Conservation (phyloP, 2,329 filamentous ascomycete species). For the Trichoderma sp. region DNA sequence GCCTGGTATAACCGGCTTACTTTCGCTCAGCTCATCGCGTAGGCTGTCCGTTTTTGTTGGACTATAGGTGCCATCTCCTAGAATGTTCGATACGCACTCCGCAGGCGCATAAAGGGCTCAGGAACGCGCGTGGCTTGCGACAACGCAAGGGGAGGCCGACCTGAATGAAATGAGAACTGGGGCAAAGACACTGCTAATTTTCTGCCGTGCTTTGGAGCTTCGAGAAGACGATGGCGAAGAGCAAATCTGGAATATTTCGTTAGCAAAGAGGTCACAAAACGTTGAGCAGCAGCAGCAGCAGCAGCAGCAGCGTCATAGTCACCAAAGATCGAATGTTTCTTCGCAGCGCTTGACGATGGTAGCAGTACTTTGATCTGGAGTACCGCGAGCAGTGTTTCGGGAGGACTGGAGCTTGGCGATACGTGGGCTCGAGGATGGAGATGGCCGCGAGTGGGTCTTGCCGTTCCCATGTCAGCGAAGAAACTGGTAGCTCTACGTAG, state of each 20-base stretch:
- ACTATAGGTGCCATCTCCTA: background rate
- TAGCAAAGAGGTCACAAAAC: background rate
- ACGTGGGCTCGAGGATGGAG: background rate
- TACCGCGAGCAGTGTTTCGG: background rate
- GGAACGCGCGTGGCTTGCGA: constrained; percentile 6
- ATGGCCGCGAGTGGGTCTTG: background rate
- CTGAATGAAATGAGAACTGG: constrained; percentile 11
- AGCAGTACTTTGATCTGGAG: background rate
- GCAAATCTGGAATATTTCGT: background rate
- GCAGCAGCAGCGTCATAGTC: background rate
- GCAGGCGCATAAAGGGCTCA: background rate
- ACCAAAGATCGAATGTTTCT: background rate
- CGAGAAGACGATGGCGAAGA: background rate
- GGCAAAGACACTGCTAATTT: background rate
- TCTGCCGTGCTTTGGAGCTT: background rate
- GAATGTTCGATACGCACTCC: background rate
- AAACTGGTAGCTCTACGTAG: background rate
- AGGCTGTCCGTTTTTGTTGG: background rate
- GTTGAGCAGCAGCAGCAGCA: background rate
- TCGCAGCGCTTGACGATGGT: background rate
- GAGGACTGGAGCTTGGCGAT: background rate
- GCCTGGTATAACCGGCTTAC: background rate
- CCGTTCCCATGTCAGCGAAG: background rate
- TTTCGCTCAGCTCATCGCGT: background rate
- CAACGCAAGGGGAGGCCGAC: constrained; percentile 8